Conservation (phyloP, 1,284 basidiomycete genomes). For the Cutaneotrichosporon sp. region DNA sequence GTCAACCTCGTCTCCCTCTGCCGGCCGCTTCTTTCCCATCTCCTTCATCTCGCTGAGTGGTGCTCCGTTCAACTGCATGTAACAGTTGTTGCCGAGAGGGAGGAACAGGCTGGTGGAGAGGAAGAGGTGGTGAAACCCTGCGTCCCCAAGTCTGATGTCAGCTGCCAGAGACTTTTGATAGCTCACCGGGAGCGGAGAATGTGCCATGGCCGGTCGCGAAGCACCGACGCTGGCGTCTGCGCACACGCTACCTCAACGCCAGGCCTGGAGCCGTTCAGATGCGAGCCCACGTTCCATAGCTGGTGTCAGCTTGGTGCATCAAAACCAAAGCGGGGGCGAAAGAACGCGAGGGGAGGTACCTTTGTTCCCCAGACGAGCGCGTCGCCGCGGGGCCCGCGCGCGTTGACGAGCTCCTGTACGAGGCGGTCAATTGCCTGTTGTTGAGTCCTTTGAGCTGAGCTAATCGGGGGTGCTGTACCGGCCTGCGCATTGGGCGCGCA, state of each 20-base stretch:
- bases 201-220: slow-evolving; percentile 31
- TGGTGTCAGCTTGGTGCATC: neutral
- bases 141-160: slow-evolving; percentile 50
- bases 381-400: slow-evolving; percentile 20
- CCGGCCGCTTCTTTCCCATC: slow-evolving; percentile 18
- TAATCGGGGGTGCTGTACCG: neutral
- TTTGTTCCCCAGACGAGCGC: slow-evolving; percentile 29
- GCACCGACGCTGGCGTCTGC: slow-evolving; percentile 28
- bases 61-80: slow-evolving; percentile 54
- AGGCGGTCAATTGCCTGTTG: slow-evolving; percentile 41
- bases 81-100: slow-evolving; percentile 55
- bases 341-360: slow-evolving; percentile 23
- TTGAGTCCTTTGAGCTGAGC: slow-evolving; percentile 6
- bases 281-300: neutral
- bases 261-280: neutral
- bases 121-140: slow-evolving; percentile 53
- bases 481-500: slow-evolving; percentile 23
- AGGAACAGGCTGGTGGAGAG: slow-evolving; percentile 53
- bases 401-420: slow-evolving; percentile 28
- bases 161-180: neutral
- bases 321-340: neutral
- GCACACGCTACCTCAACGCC: slow-evolving; percentile 13
- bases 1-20: slow-evolving; percentile 10
- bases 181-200: slow-evolving; percentile 38
- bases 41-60: slow-evolving; percentile 36